Conservation (phyloP, 331 rosid species). For the Pyracantha coccinea region DNA sequence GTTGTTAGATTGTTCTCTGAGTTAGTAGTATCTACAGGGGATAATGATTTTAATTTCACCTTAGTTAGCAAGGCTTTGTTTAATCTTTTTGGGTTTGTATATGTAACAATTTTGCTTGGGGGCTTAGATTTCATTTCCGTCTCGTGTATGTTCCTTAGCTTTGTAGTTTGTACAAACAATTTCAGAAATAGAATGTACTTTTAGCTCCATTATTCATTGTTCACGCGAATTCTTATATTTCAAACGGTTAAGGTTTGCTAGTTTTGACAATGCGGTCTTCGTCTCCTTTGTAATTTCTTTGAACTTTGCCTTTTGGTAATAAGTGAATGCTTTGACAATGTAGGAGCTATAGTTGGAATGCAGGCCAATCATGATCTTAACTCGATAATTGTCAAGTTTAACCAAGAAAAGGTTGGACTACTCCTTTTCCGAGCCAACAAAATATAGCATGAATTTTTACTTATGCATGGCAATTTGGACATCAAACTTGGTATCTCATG, state of each 20-base stretch:
- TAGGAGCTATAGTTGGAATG: background rate
- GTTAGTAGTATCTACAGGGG: constrained; percentile 5
- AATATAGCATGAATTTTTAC: background rate
- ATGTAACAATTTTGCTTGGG: constrained; percentile 35
- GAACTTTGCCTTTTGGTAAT: too few relatives aligned
- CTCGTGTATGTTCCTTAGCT: background rate
- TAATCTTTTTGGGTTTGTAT: constrained; percentile 7
- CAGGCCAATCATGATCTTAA: background rate
- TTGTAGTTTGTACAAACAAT: constrained; percentile 14
- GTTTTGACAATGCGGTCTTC: too few relatives aligned
- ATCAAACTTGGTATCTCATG: too few relatives aligned
- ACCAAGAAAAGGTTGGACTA: background rate
- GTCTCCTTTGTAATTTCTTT: too few relatives aligned
- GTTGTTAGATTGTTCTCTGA: background rate
- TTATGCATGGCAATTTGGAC: background rate
- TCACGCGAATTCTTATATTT: background rate
- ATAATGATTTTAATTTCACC: constrained; percentile 4
- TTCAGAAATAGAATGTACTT: constrained; percentile 9
- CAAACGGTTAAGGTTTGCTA: too few relatives aligned
- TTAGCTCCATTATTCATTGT: background rate
- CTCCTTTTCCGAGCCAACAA: background rate
- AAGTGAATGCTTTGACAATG: too few relatives aligned
- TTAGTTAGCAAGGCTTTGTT: constrained; percentile 6
- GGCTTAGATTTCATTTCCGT: background rate
- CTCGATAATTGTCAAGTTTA: background rate